A percentile compares a stretch with the other conserved stretches of the same genome.
phyloP scores from a whole-genome alignment of 2,329 filamentous ascomycete species.

The Rutstroemia sp. region DNA sequence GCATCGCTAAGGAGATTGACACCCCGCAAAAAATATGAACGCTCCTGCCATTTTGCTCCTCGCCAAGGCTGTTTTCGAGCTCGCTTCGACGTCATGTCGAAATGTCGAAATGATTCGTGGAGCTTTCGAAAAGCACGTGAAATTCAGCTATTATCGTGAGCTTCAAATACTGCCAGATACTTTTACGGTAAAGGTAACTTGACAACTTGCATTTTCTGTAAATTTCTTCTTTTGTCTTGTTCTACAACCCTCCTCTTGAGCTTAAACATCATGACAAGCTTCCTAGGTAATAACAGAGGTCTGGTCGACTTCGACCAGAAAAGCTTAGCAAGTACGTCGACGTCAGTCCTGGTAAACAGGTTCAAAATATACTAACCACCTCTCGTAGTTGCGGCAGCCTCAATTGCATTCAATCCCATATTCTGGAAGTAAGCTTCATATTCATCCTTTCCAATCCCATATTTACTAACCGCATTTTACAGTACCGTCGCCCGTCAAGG shows the following conservation, averaged over 20 bases:
- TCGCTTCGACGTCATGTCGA: conserved; percentile 20
- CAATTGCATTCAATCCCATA: conserved; percentile 93
- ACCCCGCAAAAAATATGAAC: too few species aligned
- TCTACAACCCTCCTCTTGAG: not conserved
- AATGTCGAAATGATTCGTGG: conserved; percentile 5
- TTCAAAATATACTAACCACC: conserved; percentile 15
- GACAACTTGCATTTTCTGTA: not conserved
- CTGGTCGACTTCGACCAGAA: conserved; percentile 57
- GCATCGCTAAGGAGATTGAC: too few species aligned
- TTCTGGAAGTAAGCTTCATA: conserved; percentile 86
- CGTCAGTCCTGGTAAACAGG: conserved; percentile 8
- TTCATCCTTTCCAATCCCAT: not conserved
- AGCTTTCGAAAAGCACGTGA: conserved; percentile 1
- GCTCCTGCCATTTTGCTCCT: not conserved
- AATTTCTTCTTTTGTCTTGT: not conserved
- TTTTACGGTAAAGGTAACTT: not conserved
- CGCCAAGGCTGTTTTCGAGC: not conserved
- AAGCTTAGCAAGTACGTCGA: conserved; percentile 55
- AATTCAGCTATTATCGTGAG: not conserved
- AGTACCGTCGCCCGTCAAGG: conserved; percentile 81
- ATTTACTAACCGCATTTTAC: conserved; percentile 7
- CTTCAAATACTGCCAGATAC: not conserved
- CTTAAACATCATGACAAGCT: conserved; percentile 22
- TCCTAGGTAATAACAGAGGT: conserved; percentile 20
- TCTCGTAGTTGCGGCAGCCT: conserved; percentile 62